Conservation (phyloP, 176 grass and related monocot genomes). For the Rhipidocladum racemiflorum region DNA sequence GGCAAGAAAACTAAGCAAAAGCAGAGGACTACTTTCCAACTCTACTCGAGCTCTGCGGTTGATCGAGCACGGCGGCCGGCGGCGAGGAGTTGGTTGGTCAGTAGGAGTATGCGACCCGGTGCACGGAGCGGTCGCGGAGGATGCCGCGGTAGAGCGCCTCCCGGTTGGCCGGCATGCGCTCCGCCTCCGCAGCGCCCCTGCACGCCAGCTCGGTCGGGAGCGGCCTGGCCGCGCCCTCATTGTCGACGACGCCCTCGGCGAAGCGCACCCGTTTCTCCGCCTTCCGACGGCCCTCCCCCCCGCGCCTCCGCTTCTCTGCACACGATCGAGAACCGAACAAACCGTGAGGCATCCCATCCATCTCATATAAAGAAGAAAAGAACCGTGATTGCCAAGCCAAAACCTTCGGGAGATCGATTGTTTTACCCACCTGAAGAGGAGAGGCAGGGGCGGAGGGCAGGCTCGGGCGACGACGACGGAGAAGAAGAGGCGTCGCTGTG, state of each 20-base stretch:
- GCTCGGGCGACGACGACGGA: not conserved
- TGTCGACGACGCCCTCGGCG: conserved; percentile 63
- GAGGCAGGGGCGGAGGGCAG: conserved; percentile 39
- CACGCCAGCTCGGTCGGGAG: conserved; percentile 9
- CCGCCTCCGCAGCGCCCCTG: conserved; percentile 11
- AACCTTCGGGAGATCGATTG: not conserved
- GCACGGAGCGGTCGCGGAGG: conserved; percentile 62
- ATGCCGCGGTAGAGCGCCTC: conserved; percentile 88
- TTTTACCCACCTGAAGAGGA: conserved; percentile 30
- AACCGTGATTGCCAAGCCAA: not conserved
- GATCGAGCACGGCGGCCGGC: not conserved
- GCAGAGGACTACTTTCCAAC: not conserved
- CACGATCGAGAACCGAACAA: not conserved
- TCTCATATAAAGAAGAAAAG: not conserved
- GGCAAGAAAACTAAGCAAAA: not conserved
- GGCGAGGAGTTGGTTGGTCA: not conserved
- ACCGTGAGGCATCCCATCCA: not conserved
- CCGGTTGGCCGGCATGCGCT: conserved; percentile 74
- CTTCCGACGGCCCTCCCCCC: conserved; percentile 27
- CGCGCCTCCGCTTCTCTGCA: conserved; percentile 40
- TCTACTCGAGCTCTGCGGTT: not conserved
- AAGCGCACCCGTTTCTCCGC: conserved; percentile 66
- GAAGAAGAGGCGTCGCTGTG: not conserved
- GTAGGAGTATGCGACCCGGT: conserved; percentile 55
- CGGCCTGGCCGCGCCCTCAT: conserved; percentile 32